Base-by-base conservation (phyloP, 2,329 filamentous ascomycete species). In the Daldinia sp. region DNA sequence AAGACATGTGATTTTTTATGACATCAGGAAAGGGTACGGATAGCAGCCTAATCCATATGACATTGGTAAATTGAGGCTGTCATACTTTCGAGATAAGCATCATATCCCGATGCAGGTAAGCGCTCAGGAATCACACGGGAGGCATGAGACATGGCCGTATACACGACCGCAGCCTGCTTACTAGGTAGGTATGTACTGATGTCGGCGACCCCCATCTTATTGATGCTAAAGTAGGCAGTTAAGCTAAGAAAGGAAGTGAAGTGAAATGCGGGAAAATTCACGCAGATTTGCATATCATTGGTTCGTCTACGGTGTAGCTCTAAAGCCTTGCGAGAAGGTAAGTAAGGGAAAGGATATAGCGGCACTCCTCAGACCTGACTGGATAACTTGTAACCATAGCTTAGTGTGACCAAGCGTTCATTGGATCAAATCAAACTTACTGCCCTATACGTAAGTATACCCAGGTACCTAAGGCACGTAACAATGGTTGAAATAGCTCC, bases 91-190 rank as follows among this genome's bases (percentile, higher is more conserved):
- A 26, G 51, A 54, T 54, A 39, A 5, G 18, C 51, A 7, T 15
- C 51, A 37, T 23, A 39, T 39, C 51, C 51, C 33, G 51, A 35
- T 26, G 51, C 51, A 54, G 10, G 51, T 54, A 54, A 20, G 51
- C 46, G 46, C 46, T 37, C 4, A 15, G 10, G n/a, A 37, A 54
- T 13, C 33, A 35, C 18, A 39, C 30, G 30, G n/a, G 7, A 51
- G 26, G 18, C 48, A 5, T 15, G 28, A 9, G 2, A 23, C 28
- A 30, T 4, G 50, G n/a, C n/a, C 2, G n/a, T 6, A 13, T 20
- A 37, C 33, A 28, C 9, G 7, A 20, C 30, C n/a, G 20, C n/a
- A 20, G 50, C n/a, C 18, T 35, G 9, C 48, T 10, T 33, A 53
- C 20, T 39, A 23, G 20, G 20, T n/a, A n/a, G n/a, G n/a, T n/a